Evolutionary conservation across 2,329 filamentous ascomycete genomes (phyloP), one percentile per base, ranked within the genome.

Genomic region (Stagonosporopsis vannaccii): DNA sequence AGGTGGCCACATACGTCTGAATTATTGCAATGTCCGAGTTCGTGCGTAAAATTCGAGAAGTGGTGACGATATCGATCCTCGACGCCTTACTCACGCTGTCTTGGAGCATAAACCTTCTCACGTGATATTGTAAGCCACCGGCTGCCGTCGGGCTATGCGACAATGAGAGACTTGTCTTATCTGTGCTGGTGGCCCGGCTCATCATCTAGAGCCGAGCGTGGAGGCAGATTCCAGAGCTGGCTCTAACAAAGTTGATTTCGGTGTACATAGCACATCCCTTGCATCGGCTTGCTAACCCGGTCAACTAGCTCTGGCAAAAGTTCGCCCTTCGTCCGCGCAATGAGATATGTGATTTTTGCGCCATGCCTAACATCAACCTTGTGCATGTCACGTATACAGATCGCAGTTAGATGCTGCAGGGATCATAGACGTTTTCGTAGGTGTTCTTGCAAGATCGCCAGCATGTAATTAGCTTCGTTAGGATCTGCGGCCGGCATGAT

Each of bases 401-500:
- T 17, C 17, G 6, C 17, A 2, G 13, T 25, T 3, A 22, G 20
- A 25, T 30, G 8, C 20, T 26, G 19, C 8, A 9, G 9, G 6
- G 19, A 19, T 9, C 19, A 41, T 7, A 12, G 39, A 15, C 7
- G 25, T n/a, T 25, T 15, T 15, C 39, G 41, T 35, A 33, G 12
- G 13, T 40, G 17, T 33, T 15, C 36, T 22, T 15, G 33, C 11
- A 33, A 22, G 46, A 35, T 50, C 28, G 41, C 23, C 33, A 12
- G 13, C 35, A 25, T 17, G 17, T 8, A 15, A n/a, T 44, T n/a
- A 36, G 15, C 35, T 6, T 37, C 17, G 0, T 37, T 19, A 17
- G 23, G 53, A 56, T 56, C 53, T 50, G 28, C 53, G 20, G 41
- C 36, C 43, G 49, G 48, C 49, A 58, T 58, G 2, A 32, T 9